These are phyloP conservation scores for Fusarium sororula DNA, from an alignment of 2,329 filamentous ascomycete genomes.

Conservation along the genomic window DNA sequence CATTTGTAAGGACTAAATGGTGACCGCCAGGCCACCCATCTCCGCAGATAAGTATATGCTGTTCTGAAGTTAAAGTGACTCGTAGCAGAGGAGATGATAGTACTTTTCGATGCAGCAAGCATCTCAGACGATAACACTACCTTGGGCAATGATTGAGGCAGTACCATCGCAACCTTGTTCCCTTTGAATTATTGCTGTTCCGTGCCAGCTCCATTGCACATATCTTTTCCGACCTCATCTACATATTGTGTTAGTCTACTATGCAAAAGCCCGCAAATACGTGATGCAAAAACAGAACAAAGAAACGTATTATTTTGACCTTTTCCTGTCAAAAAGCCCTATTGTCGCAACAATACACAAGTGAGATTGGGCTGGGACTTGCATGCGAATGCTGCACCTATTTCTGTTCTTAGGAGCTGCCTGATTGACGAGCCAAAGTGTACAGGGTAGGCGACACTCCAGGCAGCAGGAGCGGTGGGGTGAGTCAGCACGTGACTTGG, in stretches of 20 bases:
- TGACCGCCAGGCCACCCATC: background rate
- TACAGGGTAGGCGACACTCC: background rate
- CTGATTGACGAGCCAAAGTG: no score
- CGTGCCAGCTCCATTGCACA: background rate
- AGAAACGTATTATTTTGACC: background rate
- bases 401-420: background rate
- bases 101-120: background rate
- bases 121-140: background rate
- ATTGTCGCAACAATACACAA: background rate
- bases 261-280: background rate
- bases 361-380: background rate
- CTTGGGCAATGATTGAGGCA: background rate
- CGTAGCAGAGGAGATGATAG: background rate
- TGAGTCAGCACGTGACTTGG: conserved; percentile 28
- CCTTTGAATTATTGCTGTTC: background rate
- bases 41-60: background rate
- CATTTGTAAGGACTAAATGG: conserved; percentile 1
- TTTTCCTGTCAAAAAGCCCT: background rate
- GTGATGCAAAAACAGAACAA: background rate
- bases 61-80: background rate
- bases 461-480: conserved; percentile 17
- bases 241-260: no score
- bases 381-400: background rate
- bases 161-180: background rate
- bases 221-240: background rate